phyloP scores from a whole-genome alignment of 192 early-diverging fungal genomes.

The Backusella parvicylindrica region DNA sequence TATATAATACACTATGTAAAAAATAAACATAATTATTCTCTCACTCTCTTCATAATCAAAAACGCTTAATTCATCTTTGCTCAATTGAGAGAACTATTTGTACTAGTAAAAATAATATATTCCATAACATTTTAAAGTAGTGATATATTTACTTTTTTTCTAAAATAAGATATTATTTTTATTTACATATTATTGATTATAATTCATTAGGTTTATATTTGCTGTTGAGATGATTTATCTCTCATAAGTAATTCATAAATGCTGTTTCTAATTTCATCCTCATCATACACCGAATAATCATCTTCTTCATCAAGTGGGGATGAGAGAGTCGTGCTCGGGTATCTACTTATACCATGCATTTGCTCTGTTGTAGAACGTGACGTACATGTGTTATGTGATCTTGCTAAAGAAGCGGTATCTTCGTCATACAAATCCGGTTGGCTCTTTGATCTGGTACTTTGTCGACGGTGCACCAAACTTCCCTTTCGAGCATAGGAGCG shows the following conservation, averaged over 20 bases:
- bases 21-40: background rate
- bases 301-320: background rate
- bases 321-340: background rate
- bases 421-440: background rate
- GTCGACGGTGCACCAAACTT: background rate
- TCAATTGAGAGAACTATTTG: too few relatives aligned
- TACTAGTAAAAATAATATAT: too few relatives aligned
- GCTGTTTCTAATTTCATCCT: slow-evolving; percentile 12
- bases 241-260: background rate
- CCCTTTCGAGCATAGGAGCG: background rate
- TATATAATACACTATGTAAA: background rate
- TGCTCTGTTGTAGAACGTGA: background rate
- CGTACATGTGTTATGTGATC: background rate
- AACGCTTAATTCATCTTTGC: too few relatives aligned
- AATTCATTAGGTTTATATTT: slow-evolving; percentile 1
- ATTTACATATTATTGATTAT: background rate
- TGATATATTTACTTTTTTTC: background rate
- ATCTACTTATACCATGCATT: background rate
- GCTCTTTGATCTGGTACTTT: background rate
- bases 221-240: background rate
- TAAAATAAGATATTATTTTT: background rate
- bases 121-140: too few relatives aligned
- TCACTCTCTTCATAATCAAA: too few relatives aligned
- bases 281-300: slow-evolving; percentile 12
- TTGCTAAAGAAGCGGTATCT: background rate